Percentiles rank a stretch among this genome's conserved stretches.
Conservation (phyloP, 2,329 filamentous ascomycete genomes). For the Westerdykella aurantiaca region DNA sequence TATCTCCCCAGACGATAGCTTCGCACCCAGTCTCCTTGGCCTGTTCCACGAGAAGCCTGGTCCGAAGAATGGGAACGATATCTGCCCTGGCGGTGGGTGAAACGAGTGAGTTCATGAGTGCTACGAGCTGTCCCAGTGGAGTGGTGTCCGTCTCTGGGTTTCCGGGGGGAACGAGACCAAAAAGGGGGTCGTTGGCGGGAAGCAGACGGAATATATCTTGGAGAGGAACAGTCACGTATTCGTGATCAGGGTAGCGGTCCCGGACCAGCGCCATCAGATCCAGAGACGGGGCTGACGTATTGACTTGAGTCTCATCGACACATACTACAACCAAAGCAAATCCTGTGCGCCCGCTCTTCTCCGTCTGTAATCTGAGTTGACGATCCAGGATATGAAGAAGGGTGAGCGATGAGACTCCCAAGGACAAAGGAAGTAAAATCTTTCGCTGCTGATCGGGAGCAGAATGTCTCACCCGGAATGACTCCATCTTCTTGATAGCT, state of each 20-base stretch:
- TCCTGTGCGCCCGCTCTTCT: slow-evolving; percentile 57
- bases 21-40: slow-evolving; percentile 54
- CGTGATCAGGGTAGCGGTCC: slow-evolving; percentile 59
- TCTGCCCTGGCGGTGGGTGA: slow-evolving; percentile 74
- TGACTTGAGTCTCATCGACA: slow-evolving; percentile 40
- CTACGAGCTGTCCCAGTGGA: slow-evolving; percentile 33
- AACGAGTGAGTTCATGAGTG: slow-evolving; percentile 58
- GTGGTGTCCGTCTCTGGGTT: background rate
- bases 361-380: slow-evolving; percentile 60
- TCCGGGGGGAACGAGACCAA: slow-evolving; percentile 11
- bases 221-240: slow-evolving; percentile 59
- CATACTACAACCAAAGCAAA: slow-evolving; percentile 60
- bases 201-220: slow-evolving; percentile 46
- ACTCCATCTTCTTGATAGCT: slow-evolving; percentile 69
- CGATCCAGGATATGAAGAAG: slow-evolving; percentile 70
- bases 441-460: slow-evolving; percentile 43
- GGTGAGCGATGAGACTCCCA: slow-evolving; percentile 72
- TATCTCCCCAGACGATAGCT: slow-evolving; percentile 75
- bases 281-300: slow-evolving; percentile 4
- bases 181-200: slow-evolving; percentile 17
- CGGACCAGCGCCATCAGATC: slow-evolving; percentile 39
- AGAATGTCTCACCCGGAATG: slow-evolving; percentile 51
- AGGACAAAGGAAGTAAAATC: slow-evolving; percentile 74
- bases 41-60: slow-evolving; percentile 59
- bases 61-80: slow-evolving; percentile 63